phyloP scores from a whole-genome alignment of 2,329 filamentous ascomycete genomes.

The Aspergillus sp. region DNA sequence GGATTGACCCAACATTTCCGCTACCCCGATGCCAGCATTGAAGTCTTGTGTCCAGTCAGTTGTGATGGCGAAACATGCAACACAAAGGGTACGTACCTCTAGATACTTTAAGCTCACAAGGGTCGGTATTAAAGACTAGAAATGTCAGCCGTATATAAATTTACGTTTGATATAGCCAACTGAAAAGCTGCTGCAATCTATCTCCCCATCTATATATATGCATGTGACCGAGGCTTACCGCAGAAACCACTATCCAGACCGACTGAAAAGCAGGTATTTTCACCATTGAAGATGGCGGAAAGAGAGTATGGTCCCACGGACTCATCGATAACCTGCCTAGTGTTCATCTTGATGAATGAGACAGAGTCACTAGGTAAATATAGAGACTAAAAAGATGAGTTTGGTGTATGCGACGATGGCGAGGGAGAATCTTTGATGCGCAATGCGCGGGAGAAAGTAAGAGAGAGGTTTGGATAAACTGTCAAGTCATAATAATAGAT shows the following conservation, averaged over 20 bases:
- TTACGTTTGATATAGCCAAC: too few relatives aligned
- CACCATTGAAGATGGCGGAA: conserved; percentile 79
- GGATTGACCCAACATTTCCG: conserved; percentile 80
- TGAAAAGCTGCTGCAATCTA: too few relatives aligned
- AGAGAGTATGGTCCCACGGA: conserved; percentile 70
- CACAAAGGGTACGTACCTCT: conserved; percentile 42
- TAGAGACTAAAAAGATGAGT: too few relatives aligned
- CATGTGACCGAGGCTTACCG: conserved; percentile 49
- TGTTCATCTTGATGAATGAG: conserved; percentile 65
- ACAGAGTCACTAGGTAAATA: too few relatives aligned
- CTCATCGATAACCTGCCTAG: conserved; percentile 76
- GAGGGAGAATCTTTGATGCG: too few relatives aligned
- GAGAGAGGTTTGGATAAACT: too few relatives aligned
- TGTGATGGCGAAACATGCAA: background rate
- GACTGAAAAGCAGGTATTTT: conserved; percentile 79
- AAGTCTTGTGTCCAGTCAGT: conserved; percentile 53
- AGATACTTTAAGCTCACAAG: conserved; percentile 64
- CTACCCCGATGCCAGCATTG: conserved; percentile 75
- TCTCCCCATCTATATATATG: too few relatives aligned
- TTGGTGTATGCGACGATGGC: too few relatives aligned
- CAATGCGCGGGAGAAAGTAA: too few relatives aligned
- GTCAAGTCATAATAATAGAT: too few relatives aligned
- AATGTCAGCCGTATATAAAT: too few relatives aligned
- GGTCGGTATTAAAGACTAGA: conserved; percentile 67
- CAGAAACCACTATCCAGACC: conserved; percentile 83